phyloP scores from a whole-genome alignment of 768 basidiomycete species.

The Xerocomellus dryophilus region DNA sequence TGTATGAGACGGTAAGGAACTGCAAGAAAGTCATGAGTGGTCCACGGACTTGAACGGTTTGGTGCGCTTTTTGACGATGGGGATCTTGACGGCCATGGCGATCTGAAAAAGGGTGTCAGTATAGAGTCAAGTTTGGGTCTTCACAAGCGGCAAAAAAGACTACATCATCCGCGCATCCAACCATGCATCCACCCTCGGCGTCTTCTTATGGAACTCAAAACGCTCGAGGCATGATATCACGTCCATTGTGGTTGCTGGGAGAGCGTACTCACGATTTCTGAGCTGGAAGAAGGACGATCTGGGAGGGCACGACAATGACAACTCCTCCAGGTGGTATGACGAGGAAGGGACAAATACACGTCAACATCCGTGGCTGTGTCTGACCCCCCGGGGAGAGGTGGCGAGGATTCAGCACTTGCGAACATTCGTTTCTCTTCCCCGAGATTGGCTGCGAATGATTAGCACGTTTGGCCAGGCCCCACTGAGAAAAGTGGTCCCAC shows the following conservation, averaged over 20 bases:
- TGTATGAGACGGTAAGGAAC: conserved; percentile 32
- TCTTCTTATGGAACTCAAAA: background rate
- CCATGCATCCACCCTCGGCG: conserved; percentile 22
- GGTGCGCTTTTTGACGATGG: conserved; percentile 96
- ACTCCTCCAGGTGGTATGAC: background rate
- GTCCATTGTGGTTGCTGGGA: background rate
- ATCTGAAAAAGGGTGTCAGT: conserved; percentile 26
- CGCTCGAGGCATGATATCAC: background rate
- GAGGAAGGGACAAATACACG: conserved; percentile 21
- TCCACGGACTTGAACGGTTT: conserved; percentile 86
- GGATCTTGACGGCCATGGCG: conserved; percentile 50
- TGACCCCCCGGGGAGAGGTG: background rate
- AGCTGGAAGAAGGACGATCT: conserved; percentile 48
- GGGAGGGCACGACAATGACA: conserved; percentile 5
- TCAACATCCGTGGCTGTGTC: conserved; percentile 28
- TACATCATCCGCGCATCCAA: conserved; percentile 22
- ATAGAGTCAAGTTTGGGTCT: background rate
- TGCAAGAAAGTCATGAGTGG: background rate
- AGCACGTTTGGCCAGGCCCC: background rate
- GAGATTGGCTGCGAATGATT: background rate
- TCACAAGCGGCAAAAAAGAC: background rate
- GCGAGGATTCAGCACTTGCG: too few species aligned
- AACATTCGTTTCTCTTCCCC: background rate
- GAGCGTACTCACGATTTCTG: conserved; percentile 50
- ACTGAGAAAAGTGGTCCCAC: background rate